Conservation (phyloP, 441 rosid genomes). For the Isatis lusitanica region DNA sequence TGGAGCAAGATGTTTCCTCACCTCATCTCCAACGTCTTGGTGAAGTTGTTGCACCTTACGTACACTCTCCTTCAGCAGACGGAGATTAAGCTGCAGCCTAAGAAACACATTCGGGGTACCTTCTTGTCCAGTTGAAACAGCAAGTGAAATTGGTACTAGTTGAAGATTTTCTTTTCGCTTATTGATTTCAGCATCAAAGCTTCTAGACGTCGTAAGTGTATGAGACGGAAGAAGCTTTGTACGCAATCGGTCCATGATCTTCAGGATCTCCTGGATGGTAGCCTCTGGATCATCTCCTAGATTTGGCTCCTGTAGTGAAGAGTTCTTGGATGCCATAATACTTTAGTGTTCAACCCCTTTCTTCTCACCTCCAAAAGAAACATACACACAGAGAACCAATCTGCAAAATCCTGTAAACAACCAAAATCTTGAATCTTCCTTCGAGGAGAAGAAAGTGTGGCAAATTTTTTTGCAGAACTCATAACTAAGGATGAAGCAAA, state of each 20-base stretch:
- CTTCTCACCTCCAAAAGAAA: neutral
- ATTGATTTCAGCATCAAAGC: too few relatives aligned
- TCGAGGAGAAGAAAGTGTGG: too few relatives aligned
- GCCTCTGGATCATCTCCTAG: neutral
- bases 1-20: neutral
- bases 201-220: too few relatives aligned
- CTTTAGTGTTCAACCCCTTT: neutral
- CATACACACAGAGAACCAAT: neutral
- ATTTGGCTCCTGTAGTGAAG: neutral
- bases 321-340: neutral
- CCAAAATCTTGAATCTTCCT: too few relatives aligned
- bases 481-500: too few relatives aligned
- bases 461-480: too few relatives aligned
- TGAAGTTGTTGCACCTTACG: neutral
- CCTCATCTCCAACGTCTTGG: neutral
- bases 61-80: neutral
- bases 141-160: neutral
- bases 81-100: neutral
- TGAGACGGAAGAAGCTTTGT: neutral
- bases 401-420: neutral
- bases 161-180: neutral
- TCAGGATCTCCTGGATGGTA: neutral
- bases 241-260: neutral
- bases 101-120: neutral
- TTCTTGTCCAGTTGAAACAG: neutral